Evolutionary conservation across 2,329 filamentous ascomycete genomes (phyloP).

Genomic region (Xylariaceae sp.): DNA sequence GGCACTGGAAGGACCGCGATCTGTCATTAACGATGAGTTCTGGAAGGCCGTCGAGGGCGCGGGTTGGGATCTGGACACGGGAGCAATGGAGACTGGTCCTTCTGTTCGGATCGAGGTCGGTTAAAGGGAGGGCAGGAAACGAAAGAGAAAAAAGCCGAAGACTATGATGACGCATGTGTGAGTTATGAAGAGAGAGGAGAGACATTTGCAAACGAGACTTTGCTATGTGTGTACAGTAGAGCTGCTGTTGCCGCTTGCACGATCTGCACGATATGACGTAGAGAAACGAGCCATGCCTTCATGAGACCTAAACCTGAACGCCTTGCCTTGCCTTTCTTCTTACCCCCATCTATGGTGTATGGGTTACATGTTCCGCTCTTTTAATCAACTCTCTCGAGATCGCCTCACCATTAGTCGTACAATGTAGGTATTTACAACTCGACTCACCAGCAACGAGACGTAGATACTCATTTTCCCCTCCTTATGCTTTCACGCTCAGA

Average conservation of each 20-base stretch:
- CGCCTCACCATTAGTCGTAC: constrained; percentile 20
- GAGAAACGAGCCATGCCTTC: constrained; percentile 8
- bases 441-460: constrained; percentile 3
- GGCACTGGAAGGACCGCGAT: constrained; percentile 31
- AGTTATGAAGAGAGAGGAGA: constrained; percentile 24
- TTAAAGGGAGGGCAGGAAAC: constrained; percentile 10
- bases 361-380: not conserved
- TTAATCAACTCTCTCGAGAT: not conserved
- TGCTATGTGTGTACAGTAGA: constrained; percentile 18
- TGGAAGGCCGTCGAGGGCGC: constrained; percentile 37
- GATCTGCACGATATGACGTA: constrained; percentile 6
- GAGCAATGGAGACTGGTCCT: constrained; percentile 61
- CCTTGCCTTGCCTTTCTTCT: constrained; percentile 12
- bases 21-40: constrained; percentile 38
- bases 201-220: not conserved
- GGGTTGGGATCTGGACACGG: constrained; percentile 63
- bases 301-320: constrained; percentile 19
- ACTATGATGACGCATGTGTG: constrained; percentile 3
- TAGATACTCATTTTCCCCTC: not conserved
- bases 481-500: not conserved
- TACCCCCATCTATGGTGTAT: constrained; percentile 1
- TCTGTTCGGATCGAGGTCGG: constrained; percentile 39
- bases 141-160: constrained; percentile 23
- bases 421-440: constrained; percentile 14
- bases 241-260: not conserved